Base-by-base conservation (phyloP, 2,329 filamentous ascomycete species). In the Colletotrichum chrysophilum region DNA sequence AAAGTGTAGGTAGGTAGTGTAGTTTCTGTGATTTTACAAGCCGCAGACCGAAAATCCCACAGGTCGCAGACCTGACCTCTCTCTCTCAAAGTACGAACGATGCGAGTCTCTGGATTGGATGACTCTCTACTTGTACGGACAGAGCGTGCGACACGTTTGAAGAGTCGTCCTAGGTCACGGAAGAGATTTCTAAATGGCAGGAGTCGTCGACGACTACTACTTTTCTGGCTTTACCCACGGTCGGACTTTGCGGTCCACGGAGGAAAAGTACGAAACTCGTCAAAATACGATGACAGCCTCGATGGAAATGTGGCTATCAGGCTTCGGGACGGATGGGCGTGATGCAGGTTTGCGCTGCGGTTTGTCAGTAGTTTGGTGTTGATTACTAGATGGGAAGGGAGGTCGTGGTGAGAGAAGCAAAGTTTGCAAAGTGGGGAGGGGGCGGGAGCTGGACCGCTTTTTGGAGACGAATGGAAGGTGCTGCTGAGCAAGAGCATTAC, bases 61-160 rank as follows among this genome's bases (percentile, higher is more conserved):
- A 66, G 48, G 64, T 76, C 65, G 74, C 70, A 58, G 43, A 62
- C 55, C 73, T 67, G 58, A 21, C n/a, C 43, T 48, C 58, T 43
- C 72, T 66, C 73, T 67, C 74, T 76, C 56, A 60, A 69, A 61
- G 62, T 76, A 76, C 74, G 74, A 69, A 76, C 60, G 48, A 38
- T 52, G 58, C 74, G 74, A 74, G 70, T 74, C 65, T 68, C 30
- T 65, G 64, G 21, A 66, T 65, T 68, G 64, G 34, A 52, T 65
- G 58, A 74, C 64, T 76, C 74, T 74, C 74, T 76, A 76, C 74
- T 74, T 65, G 74, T 73, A 76, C 74, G 48, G 34, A 74, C 69
- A 60, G 64, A 74, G 70, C 34, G 74, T 56, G 64, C 70, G 74
- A 76, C 74, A 66, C 70, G 64, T 74, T 73, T 75, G 62, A 72